These are phyloP conservation scores for Bipolaris sorokiniana DNA, from an alignment of 2,329 filamentous ascomycete genomes.

Conservation along the genomic window DNA sequence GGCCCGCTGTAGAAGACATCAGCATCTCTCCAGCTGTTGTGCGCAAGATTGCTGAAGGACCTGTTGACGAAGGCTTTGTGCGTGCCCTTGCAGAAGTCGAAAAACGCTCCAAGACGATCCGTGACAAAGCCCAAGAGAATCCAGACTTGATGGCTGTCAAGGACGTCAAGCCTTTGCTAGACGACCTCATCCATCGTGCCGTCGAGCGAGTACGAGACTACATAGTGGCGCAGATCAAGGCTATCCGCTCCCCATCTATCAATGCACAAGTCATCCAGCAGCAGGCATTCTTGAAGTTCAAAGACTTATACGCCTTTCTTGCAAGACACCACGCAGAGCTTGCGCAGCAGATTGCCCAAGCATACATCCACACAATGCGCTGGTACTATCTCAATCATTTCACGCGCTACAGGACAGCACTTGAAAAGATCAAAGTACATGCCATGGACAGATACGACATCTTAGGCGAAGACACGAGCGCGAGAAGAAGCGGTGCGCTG, in stretches of 20 bases:
- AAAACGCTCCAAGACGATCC: constrained; percentile 73
- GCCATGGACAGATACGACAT: constrained; percentile 81
- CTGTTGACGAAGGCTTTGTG: constrained; percentile 88
- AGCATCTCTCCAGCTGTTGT: constrained; percentile 85
- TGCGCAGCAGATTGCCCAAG: constrained; percentile 86
- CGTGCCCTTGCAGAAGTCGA: constrained; percentile 84
- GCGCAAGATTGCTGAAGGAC: constrained; percentile 82
- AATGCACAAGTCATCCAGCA: constrained; percentile 98
- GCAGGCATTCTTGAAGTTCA: constrained; percentile 86
- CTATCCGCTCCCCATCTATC: constrained; percentile 90
- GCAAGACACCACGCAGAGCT: constrained; percentile 81
- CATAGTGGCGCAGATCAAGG: constrained; percentile 92
- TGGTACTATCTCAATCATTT: constrained; percentile 98
- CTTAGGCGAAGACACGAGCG: constrained; percentile 76
- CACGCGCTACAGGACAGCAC: constrained; percentile 79
- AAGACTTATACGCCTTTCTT: constrained; percentile 85
- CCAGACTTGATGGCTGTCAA: constrained; percentile 73
- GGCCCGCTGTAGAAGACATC: constrained; percentile 88
- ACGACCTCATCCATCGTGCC: constrained; percentile 86
- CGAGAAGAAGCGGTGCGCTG: constrained; percentile 62
- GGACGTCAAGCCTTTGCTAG: constrained; percentile 83
- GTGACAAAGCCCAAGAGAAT: constrained; percentile 67
- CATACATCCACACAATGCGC: constrained; percentile 97
- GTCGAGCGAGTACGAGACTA: constrained; percentile 93
- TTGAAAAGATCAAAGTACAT: constrained; percentile 86